Evolutionary conservation across 192 early-diverging fungal genomes (phyloP).

Genomic region (Coemansia sp.): DNA sequence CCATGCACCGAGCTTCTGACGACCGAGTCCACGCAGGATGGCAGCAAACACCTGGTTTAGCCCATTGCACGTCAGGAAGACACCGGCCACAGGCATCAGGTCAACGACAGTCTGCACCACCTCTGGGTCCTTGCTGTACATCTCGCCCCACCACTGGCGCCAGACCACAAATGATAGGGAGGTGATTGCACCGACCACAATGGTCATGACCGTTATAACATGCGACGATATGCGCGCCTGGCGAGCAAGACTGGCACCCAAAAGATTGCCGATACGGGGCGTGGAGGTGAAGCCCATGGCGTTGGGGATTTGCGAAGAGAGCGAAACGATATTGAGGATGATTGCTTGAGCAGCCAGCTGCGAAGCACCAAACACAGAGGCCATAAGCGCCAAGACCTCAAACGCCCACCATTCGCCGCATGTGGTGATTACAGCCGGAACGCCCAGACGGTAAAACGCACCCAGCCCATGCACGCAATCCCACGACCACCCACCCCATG

Average conservation of each 20-base stretch:
- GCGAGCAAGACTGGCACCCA: slow-evolving; percentile 56
- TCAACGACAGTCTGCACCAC: slow-evolving; percentile 23
- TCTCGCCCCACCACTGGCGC: slow-evolving; percentile 57
- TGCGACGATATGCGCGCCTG: slow-evolving; percentile 55
- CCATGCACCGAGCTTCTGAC: slow-evolving; percentile 51
- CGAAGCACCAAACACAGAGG: slow-evolving; percentile 72
- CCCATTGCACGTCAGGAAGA: slow-evolving; percentile 49
- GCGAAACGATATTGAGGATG: slow-evolving; percentile 65
- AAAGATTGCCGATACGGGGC: slow-evolving; percentile 73
- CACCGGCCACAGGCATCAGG: slow-evolving; percentile 27
- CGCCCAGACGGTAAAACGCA: slow-evolving; percentile 63
- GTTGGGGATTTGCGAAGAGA: slow-evolving; percentile 66
- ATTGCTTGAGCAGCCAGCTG: slow-evolving; percentile 78
- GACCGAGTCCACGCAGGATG: slow-evolving; percentile 51
- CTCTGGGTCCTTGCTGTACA: slow-evolving; percentile 44
- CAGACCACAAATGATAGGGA: slow-evolving; percentile 54
- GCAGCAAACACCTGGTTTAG: slow-evolving; percentile 58
- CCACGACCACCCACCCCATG: slow-evolving; percentile 82
- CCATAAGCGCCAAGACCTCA: slow-evolving; percentile 63
- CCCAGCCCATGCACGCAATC: slow-evolving; percentile 60
- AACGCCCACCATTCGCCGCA: slow-evolving; percentile 83
- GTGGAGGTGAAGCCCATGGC: slow-evolving; percentile 74
- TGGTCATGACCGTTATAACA: slow-evolving; percentile 54
- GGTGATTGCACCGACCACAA: slow-evolving; percentile 54
- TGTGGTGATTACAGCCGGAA: slow-evolving; percentile 78